Conservation (phyloP, 441 rosid species). For the Rhodomyrtus psidioides region DNA sequence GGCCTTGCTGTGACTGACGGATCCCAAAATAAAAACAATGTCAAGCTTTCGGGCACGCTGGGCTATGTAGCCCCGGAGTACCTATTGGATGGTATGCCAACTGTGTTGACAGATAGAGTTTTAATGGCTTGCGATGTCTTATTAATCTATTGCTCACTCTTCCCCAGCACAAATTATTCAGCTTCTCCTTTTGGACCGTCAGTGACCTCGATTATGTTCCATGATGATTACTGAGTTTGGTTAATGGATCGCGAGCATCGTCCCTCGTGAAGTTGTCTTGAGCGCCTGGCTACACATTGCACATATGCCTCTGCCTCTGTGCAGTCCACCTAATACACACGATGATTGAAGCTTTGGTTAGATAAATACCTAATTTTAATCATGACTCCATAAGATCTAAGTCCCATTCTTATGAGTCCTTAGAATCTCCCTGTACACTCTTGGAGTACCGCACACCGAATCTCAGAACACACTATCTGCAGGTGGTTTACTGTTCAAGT, state of each 20-base stretch:
- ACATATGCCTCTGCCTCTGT: background rate
- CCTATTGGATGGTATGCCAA: conserved; percentile 60
- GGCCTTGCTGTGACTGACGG: conserved; percentile 83
- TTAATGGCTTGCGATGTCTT: background rate
- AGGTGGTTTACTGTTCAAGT: background rate
- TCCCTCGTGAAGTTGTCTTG: background rate
- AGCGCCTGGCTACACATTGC: background rate
- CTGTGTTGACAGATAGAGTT: background rate
- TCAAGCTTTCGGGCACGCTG: conserved; percentile 86
- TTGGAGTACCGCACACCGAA: background rate
- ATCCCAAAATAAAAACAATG: conserved; percentile 51
- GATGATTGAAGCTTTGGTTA: background rate
- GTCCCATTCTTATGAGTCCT: background rate
- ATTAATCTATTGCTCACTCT: conserved; percentile 1
- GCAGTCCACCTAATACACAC: background rate
- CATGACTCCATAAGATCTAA: background rate
- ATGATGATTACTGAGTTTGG: background rate
- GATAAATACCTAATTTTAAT: background rate
- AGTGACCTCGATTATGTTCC: conserved; percentile 10
- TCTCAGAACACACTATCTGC: background rate
- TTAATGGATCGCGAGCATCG: background rate
- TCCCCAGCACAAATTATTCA: background rate
- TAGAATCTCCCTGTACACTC: background rate
- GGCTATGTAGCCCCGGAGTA: conserved; percentile 97
- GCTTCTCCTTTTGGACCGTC: background rate